Conservation (phyloP, 139 green algal species). For the Micractinium conductrix region DNA sequence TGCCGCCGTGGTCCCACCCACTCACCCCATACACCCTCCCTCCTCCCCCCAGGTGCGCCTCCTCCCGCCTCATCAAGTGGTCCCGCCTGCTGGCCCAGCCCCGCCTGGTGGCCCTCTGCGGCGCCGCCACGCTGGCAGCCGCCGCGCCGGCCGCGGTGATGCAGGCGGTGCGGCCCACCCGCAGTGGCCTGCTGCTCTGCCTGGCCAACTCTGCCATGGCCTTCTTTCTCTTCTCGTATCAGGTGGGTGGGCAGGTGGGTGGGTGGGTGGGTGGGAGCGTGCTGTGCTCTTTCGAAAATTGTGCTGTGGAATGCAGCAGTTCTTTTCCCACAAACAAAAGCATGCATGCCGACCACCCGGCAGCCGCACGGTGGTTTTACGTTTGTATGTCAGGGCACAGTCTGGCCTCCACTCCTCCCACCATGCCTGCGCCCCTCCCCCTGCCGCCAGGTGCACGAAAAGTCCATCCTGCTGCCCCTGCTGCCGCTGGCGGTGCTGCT, state of each 20-base stretch:
- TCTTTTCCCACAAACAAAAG: too few species aligned
- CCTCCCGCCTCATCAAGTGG: conserved; percentile 89
- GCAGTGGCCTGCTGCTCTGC: conserved; percentile 75
- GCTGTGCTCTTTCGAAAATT: background rate
- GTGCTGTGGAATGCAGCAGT: background rate
- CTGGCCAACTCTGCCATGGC: conserved; percentile 84
- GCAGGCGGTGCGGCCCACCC: conserved; percentile 66
- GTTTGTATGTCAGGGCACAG: background rate
- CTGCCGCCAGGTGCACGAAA: conserved; percentile 97
- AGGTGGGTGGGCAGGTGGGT: conserved; percentile 62
- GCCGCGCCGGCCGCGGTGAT: conserved; percentile 71
- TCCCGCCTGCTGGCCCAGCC: conserved; percentile 59
- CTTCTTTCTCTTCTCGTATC: conserved; percentile 98
- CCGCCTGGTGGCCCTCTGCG: conserved; percentile 60
- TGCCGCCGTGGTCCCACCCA: too few species aligned
- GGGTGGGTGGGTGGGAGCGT: background rate
- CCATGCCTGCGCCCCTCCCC: background rate
- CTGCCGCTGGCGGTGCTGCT: conserved; percentile 85
- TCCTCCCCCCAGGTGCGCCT: too few species aligned
- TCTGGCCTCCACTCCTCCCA: background rate
- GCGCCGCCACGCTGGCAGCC: conserved; percentile 67
- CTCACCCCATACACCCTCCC: too few species aligned
- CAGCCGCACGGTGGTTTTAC: too few species aligned
- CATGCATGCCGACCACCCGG: background rate
- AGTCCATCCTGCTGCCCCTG: conserved; percentile 94